Conservation (phyloP, 1,284 basidiomycete genomes). For the Malassezia pachydermatis region DNA sequence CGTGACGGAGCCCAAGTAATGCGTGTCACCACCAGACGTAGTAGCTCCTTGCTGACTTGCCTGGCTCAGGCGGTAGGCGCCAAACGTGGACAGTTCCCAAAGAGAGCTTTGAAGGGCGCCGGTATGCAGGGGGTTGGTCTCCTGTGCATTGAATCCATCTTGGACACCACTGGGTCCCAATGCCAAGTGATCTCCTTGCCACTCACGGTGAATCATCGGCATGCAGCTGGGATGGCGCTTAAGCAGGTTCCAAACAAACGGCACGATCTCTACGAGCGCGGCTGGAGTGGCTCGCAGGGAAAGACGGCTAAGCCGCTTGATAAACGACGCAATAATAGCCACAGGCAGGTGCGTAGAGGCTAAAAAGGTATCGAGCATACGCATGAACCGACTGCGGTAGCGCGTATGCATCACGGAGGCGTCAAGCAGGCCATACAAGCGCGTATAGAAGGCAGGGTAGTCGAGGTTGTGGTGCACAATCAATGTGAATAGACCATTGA, state of each 20-base stretch:
- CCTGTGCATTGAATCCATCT: conserved; percentile 55
- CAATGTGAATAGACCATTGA: conserved; percentile 82
- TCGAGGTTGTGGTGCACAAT: conserved; percentile 91
- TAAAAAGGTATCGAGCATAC: conserved; percentile 78
- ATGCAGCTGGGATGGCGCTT: conserved; percentile 84
- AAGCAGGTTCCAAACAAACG: conserved; percentile 88
- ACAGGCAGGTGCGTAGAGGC: conserved; percentile 84
- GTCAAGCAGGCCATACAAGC: conserved; percentile 73
- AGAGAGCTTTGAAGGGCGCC: conserved; percentile 73
- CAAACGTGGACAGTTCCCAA: conserved; percentile 79
- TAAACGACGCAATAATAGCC: conserved; percentile 78
- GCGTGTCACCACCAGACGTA: conserved; percentile 51
- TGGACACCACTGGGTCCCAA: conserved; percentile 29
- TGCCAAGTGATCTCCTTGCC: conserved; percentile 35
- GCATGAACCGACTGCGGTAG: conserved; percentile 87
- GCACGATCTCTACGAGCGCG: conserved; percentile 78
- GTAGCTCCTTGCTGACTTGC: conserved; percentile 8
- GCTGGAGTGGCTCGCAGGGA: conserved; percentile 77
- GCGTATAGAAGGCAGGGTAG: conserved; percentile 88
- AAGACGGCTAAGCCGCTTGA: conserved; percentile 77
- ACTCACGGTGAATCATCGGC: conserved; percentile 68
- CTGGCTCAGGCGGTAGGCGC: conserved; percentile 22
- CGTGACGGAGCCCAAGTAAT: conserved; percentile 75
- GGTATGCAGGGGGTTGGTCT: conserved; percentile 66
- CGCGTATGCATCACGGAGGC: conserved; percentile 74